Percentiles rank a stretch among this genome's conserved stretches.
Evolutionary conservation across 2,329 filamentous ascomycete species (phyloP).

Genomic region (Arthrocladium fulminans): DNA sequence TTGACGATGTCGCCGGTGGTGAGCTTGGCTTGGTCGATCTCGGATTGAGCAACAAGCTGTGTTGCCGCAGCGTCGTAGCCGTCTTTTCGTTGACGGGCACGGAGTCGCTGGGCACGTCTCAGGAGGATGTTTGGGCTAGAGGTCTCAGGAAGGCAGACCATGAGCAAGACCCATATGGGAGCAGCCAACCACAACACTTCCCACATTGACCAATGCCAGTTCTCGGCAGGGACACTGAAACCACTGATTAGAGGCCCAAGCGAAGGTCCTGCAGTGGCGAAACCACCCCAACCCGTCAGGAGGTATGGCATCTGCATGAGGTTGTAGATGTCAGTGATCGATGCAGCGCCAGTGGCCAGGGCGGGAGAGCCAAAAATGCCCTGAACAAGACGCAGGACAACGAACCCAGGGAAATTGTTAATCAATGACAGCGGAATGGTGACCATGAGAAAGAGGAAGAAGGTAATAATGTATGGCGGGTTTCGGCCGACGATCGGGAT

Average conservation of each 20-base stretch:
- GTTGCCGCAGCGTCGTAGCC: constrained; percentile 50
- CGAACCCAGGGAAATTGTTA: constrained; percentile 53
- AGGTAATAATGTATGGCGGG: constrained; percentile 58
- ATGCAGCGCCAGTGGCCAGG: constrained; percentile 49
- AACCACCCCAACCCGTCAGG: constrained; percentile 50
- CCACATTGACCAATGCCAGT: constrained; percentile 52
- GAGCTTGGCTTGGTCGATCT: constrained; percentile 54
- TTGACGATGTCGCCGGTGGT: constrained; percentile 38
- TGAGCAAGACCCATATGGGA: constrained; percentile 52
- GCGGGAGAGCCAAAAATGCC: constrained; percentile 60
- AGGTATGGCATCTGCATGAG: constrained; percentile 50
- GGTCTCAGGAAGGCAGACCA: constrained; percentile 58
- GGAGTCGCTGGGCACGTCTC: constrained; percentile 51
- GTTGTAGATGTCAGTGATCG: constrained; percentile 41
- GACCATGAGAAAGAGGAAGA: constrained; percentile 58
- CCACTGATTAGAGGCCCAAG: constrained; percentile 45
- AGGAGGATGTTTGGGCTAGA: constrained; percentile 51
- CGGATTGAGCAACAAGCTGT: constrained; percentile 51
- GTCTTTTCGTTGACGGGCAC: too few relatives aligned
- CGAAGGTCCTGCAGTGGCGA: constrained; percentile 25
- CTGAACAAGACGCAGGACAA: constrained; percentile 56
- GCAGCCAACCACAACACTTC: constrained; percentile 56
- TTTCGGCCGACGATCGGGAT: constrained; percentile 60
- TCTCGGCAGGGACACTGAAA: constrained; percentile 48
- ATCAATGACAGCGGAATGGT: constrained; percentile 55